Conservation (phyloP, 257 asterid genomes). For the Asclepias syriaca region DNA sequence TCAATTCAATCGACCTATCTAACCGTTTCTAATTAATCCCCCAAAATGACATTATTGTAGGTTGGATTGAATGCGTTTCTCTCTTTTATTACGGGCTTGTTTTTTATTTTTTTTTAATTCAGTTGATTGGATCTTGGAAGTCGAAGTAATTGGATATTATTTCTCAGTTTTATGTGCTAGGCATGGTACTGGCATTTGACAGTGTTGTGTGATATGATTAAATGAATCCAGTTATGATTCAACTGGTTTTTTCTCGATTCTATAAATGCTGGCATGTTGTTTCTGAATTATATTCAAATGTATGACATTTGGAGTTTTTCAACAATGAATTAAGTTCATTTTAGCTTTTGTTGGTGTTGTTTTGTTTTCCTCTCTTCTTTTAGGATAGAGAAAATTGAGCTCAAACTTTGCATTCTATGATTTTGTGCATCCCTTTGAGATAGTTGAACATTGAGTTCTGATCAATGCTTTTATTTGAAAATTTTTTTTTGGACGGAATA, state of each 20-base stretch:
- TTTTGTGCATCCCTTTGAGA: not conserved
- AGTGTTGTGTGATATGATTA: not conserved
- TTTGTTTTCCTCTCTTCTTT: too few relatives aligned
- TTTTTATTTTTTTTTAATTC: not conserved
- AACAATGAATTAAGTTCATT: not conserved
- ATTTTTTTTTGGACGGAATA: too few relatives aligned
- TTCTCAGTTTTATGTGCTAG: too few relatives aligned
- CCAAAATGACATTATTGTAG: not conserved
- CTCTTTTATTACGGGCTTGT: not conserved
- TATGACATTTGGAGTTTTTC: not conserved
- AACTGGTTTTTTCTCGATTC: not conserved
- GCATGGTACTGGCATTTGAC: not conserved
- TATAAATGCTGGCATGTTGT: not conserved
- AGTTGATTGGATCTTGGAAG: slow-evolving; percentile 1
- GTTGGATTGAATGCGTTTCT: not conserved
- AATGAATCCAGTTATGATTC: not conserved
- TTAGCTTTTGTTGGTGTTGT: too few relatives aligned
- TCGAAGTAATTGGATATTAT: not conserved
- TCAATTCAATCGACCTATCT: slow-evolving; percentile 9
- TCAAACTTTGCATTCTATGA: too few relatives aligned
- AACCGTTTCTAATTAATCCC: not conserved
- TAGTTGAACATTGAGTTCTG: not conserved
- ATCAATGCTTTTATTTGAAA: too few relatives aligned
- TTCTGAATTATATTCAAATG: not conserved
- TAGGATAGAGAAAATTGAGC: too few relatives aligned